phyloP scores from a whole-genome alignment of 768 basidiomycete species.

The Galerina marginata region DNA sequence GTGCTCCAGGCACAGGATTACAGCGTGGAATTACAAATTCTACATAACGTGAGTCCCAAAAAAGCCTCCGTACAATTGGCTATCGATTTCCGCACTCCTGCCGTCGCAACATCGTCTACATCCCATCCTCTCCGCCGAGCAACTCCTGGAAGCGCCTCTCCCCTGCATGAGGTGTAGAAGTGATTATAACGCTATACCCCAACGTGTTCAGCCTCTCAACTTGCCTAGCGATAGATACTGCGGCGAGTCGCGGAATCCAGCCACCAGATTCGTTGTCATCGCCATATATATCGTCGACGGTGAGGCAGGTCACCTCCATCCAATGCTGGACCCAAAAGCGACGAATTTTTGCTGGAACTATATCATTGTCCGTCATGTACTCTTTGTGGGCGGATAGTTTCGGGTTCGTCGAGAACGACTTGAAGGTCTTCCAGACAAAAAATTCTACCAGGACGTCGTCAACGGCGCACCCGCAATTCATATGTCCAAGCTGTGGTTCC shows the following conservation, averaged over 20 bases:
- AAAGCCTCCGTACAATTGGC: no score
- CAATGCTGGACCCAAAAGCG: slow-evolving; percentile 3
- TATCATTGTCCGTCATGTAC: not conserved
- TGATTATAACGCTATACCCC: not conserved
- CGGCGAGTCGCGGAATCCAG: no score
- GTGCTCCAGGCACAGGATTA: no score
- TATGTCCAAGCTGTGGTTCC: not conserved
- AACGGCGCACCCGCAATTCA: slow-evolving; percentile 4
- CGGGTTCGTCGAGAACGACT: not conserved
- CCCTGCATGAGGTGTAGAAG: not conserved
- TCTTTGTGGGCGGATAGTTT: not conserved
- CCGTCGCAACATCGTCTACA: no score
- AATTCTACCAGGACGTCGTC: slow-evolving; percentile 6
- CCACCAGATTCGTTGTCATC: not conserved
- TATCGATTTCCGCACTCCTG: no score
- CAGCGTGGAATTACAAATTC: no score
- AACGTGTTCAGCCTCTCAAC: not conserved
- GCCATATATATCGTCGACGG: slow-evolving; percentile 1
- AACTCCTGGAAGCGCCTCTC: no score
- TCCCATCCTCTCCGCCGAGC: no score
- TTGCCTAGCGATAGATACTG: not conserved
- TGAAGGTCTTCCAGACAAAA: slow-evolving; percentile 4
- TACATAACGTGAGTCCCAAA: no score
- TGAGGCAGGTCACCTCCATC: not conserved
- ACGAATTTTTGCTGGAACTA: not conserved